Conservation (phyloP, 2,329 filamentous ascomycete species). For the Aspergillus costaricaensis region DNA sequence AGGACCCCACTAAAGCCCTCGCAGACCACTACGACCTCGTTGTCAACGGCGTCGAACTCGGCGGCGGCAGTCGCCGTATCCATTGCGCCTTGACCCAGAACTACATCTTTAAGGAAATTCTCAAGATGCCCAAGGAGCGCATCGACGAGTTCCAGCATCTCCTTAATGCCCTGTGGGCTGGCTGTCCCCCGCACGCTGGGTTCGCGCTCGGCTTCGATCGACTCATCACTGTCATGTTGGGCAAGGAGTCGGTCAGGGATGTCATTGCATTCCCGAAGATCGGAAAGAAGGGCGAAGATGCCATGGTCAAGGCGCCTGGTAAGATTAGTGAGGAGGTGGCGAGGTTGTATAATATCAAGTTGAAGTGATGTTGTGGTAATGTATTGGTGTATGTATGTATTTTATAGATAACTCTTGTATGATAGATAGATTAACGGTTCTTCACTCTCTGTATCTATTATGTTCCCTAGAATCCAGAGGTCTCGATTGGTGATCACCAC, state of each 20-base stretch:
- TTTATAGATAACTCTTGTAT: too few species aligned
- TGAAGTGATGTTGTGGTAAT: not conserved
- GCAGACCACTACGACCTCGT: conserved; percentile 96
- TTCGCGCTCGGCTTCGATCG: conserved; percentile 92
- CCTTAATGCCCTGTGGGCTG: conserved; percentile 75
- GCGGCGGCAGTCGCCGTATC: conserved; percentile 89
- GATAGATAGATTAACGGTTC: too few species aligned
- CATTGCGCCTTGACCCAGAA: conserved; percentile 82
- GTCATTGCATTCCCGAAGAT: conserved; percentile 98
- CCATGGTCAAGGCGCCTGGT: conserved; percentile 77
- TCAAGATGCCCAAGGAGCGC: conserved; percentile 72
- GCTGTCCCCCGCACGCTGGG: conserved; percentile 92
- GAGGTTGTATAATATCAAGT: conserved; percentile 59
- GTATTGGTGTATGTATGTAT: not conserved
- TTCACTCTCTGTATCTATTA: not conserved
- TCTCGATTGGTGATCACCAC: too few species aligned
- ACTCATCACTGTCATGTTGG: conserved; percentile 76
- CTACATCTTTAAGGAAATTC: conserved; percentile 78
- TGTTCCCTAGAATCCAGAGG: too few species aligned
- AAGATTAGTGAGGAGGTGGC: conserved; percentile 63
- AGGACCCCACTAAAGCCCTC: conserved; percentile 68
- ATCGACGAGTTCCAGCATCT: conserved; percentile 84
- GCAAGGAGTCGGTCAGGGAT: conserved; percentile 76
- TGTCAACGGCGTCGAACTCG: conserved; percentile 90
- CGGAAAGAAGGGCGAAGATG: conserved; percentile 83